A percentile compares a stretch with the other conserved stretches of the same genome.
These are phyloP conservation scores for Ilex aquifolium DNA, from an alignment of 257 asterid genomes.

Conservation along the genomic window DNA sequence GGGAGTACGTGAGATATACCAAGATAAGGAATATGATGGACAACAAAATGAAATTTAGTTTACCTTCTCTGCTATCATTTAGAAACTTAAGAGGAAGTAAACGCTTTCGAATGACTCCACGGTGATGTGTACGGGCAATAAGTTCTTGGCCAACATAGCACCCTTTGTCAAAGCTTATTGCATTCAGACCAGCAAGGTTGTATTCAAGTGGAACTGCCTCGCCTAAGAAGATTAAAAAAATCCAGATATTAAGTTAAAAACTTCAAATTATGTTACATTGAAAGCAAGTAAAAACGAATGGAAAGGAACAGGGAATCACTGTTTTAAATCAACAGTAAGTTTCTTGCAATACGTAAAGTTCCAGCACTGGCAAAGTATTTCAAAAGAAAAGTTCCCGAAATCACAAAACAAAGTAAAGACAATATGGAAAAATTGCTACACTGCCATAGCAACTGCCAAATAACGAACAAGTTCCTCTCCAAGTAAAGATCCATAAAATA, in stretches of 20 bases:
- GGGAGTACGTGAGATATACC: too few relatives aligned
- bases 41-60: background rate
- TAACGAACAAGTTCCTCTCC: too few relatives aligned
- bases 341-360: background rate
- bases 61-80: background rate
- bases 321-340: background rate
- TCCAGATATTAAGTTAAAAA: background rate
- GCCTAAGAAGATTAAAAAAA: background rate
- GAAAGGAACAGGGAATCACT: background rate
- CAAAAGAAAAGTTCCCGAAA: background rate
- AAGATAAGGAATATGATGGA: background rate
- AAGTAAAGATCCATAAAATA: too few relatives aligned
- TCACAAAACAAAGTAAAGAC: background rate
- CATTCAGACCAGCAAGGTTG: background rate
- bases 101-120: background rate
- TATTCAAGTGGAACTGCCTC: background rate
- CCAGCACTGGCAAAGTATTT: background rate
- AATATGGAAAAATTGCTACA: background rate
- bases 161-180: background rate
- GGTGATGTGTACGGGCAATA: conserved; percentile 1
- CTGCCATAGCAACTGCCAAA: background rate
- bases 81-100: background rate
- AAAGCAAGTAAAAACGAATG: too few relatives aligned
- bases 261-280: background rate
- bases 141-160: background rate